phyloP scores from a whole-genome alignment of 305 asterid genomes.

The Fraxinus dipetala region DNA sequence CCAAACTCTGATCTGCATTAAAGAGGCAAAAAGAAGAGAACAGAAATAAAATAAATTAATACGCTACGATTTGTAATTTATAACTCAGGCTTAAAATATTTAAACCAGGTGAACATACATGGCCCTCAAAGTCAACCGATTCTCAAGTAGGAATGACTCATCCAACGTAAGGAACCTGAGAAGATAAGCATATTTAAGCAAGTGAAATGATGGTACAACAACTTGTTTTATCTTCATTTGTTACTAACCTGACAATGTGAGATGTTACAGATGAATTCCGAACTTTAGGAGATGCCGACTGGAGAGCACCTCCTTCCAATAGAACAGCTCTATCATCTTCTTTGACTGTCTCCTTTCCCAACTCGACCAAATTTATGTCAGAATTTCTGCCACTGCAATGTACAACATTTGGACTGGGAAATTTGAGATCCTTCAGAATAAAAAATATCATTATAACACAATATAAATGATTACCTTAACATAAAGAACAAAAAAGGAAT shows the following conservation, averaged over 20 bases:
- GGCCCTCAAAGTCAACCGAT: conserved; percentile 75
- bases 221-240: conserved; percentile 14
- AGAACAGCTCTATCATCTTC: conserved; percentile 75
- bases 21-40: conserved; percentile 15
- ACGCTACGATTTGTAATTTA: neutral
- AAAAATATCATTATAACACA: neutral
- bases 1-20: conserved; percentile 78
- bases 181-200: conserved; percentile 21
- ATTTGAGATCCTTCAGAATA: neutral
- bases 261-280: conserved; percentile 60
- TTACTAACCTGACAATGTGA: conserved; percentile 51
- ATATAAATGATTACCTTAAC: neutral
- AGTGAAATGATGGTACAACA: conserved; percentile 1
- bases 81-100: neutral
- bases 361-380: conserved; percentile 66
- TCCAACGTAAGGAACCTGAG: conserved; percentile 75
- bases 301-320: conserved; percentile 76
- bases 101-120: conserved; percentile 46
- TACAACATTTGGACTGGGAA: conserved; percentile 19
- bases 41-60: conserved; percentile 14
- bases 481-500: neutral
- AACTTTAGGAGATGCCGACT: conserved; percentile 51
- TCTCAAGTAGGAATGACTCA: conserved; percentile 71
- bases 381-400: conserved; percentile 59
- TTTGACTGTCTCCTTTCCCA: conserved; percentile 50